Evolutionary conservation across 1,139 yeast genomes (phyloP).

Genomic region (Debaryomycetaceae sp.): DNA sequence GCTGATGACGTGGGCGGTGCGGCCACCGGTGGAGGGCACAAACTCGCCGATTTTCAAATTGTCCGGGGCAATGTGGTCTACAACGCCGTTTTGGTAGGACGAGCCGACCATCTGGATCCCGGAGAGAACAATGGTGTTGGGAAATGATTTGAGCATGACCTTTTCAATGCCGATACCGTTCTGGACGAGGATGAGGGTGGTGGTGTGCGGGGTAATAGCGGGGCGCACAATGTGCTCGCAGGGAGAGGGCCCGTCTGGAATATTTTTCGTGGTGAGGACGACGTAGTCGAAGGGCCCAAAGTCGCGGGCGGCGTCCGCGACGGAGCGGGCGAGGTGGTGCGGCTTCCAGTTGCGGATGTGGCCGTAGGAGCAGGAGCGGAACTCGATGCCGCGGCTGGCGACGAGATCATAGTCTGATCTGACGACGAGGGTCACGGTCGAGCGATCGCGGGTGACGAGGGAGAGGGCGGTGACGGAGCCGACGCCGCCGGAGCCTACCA

Average conservation of each 20-base stretch:
- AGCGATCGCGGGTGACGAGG: conserved; percentile 7
- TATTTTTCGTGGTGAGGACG: conserved; percentile 59
- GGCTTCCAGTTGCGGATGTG: conserved; percentile 44
- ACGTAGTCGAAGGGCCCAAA: conserved; percentile 54
- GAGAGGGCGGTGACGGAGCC: conserved; percentile 14
- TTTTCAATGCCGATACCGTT: conserved; percentile 69
- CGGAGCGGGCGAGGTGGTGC: conserved; percentile 25
- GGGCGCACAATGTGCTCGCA: conserved; percentile 52
- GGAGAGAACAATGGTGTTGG: conserved; percentile 48
- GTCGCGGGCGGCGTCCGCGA: conserved; percentile 31
- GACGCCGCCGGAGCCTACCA: conserved; percentile 32
- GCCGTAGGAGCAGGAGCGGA: conserved; percentile 57
- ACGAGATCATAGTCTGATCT: conserved; percentile 58
- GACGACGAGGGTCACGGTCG: conserved; percentile 45
- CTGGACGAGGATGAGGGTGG: conserved; percentile 27
- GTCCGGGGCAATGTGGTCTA: conserved; percentile 45
- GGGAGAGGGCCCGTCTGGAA: conserved; percentile 49
- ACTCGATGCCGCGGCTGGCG: conserved; percentile 39
- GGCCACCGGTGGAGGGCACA: conserved; percentile 4
- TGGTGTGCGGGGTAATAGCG: conserved; percentile 30
- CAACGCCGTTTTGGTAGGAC: conserved; percentile 40
- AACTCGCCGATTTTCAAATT: conserved; percentile 46
- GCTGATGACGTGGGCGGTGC: conserved; percentile 15
- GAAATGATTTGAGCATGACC: conserved; percentile 46
- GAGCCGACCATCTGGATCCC: conserved; percentile 65